These are phyloP conservation scores for Aspergillus felis DNA, from an alignment of 2,329 filamentous ascomycete genomes.

Conservation along the genomic window DNA sequence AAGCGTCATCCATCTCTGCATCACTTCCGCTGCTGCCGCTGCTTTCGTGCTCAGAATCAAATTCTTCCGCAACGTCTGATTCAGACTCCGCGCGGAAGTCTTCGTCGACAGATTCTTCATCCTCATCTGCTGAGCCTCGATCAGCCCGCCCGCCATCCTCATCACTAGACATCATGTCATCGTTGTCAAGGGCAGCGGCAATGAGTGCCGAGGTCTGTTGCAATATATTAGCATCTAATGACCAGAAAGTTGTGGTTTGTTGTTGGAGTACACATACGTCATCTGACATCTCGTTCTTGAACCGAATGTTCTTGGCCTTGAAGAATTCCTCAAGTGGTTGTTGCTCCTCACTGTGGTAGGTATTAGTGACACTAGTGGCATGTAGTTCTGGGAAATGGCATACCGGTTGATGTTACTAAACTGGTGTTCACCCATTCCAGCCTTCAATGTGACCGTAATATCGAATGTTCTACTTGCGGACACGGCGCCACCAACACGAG, in stretches of 20 bases:
- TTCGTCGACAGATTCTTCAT: slow-evolving; percentile 91
- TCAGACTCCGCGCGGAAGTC: slow-evolving; percentile 93
- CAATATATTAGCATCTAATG: slow-evolving; percentile 22
- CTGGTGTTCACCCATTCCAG: slow-evolving; percentile 79
- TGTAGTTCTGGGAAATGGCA: slow-evolving; percentile 10
- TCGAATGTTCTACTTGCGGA: slow-evolving; percentile 95
- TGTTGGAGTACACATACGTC: slow-evolving; percentile 59
- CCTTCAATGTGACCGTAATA: slow-evolving; percentile 89
- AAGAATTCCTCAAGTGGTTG: slow-evolving; percentile 96
- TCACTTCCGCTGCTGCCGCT: slow-evolving; percentile 67
- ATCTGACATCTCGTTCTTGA: slow-evolving; percentile 98
- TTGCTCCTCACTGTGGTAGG: slow-evolving; percentile 68
- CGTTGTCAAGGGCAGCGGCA: slow-evolving; percentile 76
- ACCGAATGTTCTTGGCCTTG: slow-evolving; percentile 88
- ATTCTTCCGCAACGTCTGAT: slow-evolving; percentile 94
- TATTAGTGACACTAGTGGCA: slow-evolving; percentile 18
- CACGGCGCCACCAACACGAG: slow-evolving; percentile 87
- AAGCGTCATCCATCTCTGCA: slow-evolving; percentile 53
- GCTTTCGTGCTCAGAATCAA: slow-evolving; percentile 85
- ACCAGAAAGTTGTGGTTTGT: background rate
- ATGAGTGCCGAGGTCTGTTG: slow-evolving; percentile 56
- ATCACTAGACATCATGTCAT: slow-evolving; percentile 78
- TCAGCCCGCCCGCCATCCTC: slow-evolving; percentile 70
- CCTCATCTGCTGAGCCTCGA: slow-evolving; percentile 89
- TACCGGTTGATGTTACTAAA: slow-evolving; percentile 98